Evolutionary conservation across 768 basidiomycete genomes (phyloP).

Genomic region (Chalciporus chontae): DNA sequence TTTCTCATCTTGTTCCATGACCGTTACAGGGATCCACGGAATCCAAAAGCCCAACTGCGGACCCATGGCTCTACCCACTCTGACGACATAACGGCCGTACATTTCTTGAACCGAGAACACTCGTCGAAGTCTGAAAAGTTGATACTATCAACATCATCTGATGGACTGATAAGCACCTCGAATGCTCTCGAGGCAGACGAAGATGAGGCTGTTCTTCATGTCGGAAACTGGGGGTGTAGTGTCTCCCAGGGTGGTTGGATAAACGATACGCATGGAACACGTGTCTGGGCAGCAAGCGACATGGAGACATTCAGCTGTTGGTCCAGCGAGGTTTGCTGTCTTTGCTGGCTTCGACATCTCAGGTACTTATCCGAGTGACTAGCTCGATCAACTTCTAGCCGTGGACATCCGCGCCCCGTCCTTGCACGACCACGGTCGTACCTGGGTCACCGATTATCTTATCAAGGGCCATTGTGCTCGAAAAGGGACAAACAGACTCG

Average conservation of each 20-base stretch:
- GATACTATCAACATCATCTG: constrained; percentile 79
- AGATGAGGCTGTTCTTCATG: constrained; percentile 77
- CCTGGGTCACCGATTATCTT: constrained; percentile 80
- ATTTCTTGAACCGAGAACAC: constrained; percentile 37
- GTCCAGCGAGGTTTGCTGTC: constrained; percentile 57
- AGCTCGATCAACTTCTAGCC: constrained; percentile 59
- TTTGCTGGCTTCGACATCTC: not conserved
- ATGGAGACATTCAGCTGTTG: constrained; percentile 93
- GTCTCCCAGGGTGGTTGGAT: constrained; percentile 76
- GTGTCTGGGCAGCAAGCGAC: constrained; percentile 84
- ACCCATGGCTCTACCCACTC: constrained; percentile 87
- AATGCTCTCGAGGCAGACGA: constrained; percentile 76
- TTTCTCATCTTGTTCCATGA: not conserved
- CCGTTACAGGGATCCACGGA: constrained; percentile 74
- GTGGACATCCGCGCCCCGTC: constrained; percentile 66
- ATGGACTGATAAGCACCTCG: constrained; percentile 75
- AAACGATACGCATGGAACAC: constrained; percentile 30
- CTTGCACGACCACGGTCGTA: constrained; percentile 49
- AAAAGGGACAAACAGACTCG: constrained; percentile 31
- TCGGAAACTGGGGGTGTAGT: constrained; percentile 86
- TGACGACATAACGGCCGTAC: constrained; percentile 83
- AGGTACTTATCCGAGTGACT: not conserved
- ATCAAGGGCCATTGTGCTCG: constrained; percentile 45
- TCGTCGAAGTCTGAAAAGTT: constrained; percentile 39
- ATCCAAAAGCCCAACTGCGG: constrained; percentile 63